Evolutionary conservation across 1,139 yeast genomes (phyloP).

Genomic region (Scheffersomyces insectosa): DNA sequence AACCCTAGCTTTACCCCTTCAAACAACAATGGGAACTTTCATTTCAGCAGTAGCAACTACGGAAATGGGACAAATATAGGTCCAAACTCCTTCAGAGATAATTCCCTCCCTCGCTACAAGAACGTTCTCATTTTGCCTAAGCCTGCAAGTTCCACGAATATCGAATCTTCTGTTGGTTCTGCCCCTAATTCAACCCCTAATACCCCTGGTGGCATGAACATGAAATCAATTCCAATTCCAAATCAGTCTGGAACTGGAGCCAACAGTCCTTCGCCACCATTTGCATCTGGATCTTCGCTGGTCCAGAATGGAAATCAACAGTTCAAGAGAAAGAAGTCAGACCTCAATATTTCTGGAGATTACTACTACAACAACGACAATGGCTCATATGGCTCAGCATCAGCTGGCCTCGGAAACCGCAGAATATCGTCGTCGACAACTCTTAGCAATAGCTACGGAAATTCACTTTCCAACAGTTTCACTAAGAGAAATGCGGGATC

Average conservation of each 20-base stretch:
- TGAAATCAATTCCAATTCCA: conserved; percentile 29
- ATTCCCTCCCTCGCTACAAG: conserved; percentile 26
- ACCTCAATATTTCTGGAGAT: conserved; percentile 23
- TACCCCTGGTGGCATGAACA: conserved; percentile 10
- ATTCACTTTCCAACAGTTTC: conserved; percentile 1
- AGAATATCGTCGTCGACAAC: conserved; percentile 13
- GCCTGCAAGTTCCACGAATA: conserved; percentile 20
- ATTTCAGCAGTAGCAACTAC: too few species aligned
- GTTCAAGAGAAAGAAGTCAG: conserved; percentile 47
- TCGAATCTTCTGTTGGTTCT: background rate
- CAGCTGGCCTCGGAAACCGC: conserved; percentile 14
- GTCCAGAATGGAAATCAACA: conserved; percentile 27
- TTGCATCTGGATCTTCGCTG: conserved; percentile 8
- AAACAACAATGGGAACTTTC: too few species aligned
- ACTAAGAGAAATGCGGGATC: conserved; percentile 15
- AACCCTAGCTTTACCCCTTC: too few species aligned
- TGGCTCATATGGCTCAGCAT: conserved; percentile 5
- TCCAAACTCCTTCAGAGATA: conserved; percentile 5
- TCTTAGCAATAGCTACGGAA: conserved; percentile 8
- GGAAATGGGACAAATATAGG: background rate
- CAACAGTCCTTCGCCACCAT: conserved; percentile 24
- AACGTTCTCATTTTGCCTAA: conserved; percentile 48
- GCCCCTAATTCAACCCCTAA: conserved; percentile 8
- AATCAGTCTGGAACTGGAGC: conserved; percentile 14
- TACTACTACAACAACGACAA: conserved; percentile 4